phyloP scores from a whole-genome alignment of 345 rosid species.

The Eucalyptus caleyi region DNA sequence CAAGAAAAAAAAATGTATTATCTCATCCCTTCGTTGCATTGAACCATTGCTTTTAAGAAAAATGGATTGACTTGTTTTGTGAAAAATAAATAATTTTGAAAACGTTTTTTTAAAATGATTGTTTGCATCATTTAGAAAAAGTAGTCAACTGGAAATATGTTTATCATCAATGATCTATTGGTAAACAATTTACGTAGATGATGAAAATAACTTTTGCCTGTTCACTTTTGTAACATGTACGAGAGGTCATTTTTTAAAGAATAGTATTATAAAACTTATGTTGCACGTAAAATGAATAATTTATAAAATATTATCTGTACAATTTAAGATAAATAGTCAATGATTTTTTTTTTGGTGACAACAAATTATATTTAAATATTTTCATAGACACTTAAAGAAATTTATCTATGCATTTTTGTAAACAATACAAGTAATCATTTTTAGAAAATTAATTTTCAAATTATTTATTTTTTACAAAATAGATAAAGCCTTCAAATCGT shows the following conservation, averaged over 20 bases:
- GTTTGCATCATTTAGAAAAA: fast-evolving
- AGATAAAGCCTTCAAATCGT: fast-evolving
- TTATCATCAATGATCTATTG: background rate
- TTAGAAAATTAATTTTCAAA: no score
- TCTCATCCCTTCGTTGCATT: background rate
- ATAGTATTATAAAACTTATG: background rate
- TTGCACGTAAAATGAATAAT: no score
- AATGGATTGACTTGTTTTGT: fast-evolving
- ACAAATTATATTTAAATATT: no score
- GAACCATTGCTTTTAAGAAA: background rate
- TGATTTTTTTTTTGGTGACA: background rate
- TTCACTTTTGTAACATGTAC: background rate
- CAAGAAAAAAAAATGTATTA: background rate
- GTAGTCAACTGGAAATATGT: fast-evolving
- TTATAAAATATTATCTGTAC: no score
- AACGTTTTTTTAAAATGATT: fast-evolving
- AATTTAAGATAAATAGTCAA: no score
- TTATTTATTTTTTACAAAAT: no score
- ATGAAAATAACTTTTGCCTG: fast-evolving
- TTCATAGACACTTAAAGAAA: no score
- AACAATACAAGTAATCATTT: no score
- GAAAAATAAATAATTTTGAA: background rate
- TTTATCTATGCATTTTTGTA: background rate
- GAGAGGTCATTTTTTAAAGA: background rate
- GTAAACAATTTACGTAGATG: fast-evolving